Conservation (phyloP, 2,329 filamentous ascomycete genomes). For the Colletotrichum tabaci region DNA sequence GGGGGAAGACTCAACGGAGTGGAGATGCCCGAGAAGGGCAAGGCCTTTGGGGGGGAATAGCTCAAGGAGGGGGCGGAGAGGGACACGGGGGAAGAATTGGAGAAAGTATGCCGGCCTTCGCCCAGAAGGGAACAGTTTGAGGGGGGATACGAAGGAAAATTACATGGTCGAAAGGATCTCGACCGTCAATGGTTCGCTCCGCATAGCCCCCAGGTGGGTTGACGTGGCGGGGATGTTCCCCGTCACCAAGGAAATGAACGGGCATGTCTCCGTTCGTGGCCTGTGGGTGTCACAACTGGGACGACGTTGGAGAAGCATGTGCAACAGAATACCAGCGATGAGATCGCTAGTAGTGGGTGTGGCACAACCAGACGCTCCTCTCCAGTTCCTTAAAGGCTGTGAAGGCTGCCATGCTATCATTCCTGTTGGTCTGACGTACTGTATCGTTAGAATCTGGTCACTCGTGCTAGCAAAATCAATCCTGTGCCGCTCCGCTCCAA, state of each 20-base stretch:
- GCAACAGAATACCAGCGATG: background rate
- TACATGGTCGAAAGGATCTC: background rate
- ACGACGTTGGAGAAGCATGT: background rate
- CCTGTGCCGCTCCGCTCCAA: slow-evolving; percentile 34
- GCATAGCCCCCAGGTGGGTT: slow-evolving; percentile 11
- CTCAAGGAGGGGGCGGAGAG: background rate
- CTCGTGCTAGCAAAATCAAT: slow-evolving; percentile 5
- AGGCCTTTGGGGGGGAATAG: no score
- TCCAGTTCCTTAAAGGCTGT: no score
- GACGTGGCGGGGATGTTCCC: slow-evolving; percentile 1
- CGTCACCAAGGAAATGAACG: slow-evolving; percentile 19
- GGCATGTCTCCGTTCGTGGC: slow-evolving; percentile 21
- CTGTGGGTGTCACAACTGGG: background rate
- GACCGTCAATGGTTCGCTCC: slow-evolving; percentile 12
- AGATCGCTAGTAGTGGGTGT: background rate
- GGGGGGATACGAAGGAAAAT: background rate
- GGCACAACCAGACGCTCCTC: background rate
- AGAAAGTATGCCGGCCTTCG: slow-evolving; percentile 21
- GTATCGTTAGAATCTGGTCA: background rate
- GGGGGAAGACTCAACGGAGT: slow-evolving; percentile 26
- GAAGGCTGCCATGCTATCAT: background rate
- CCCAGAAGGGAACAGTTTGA: background rate
- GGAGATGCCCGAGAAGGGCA: slow-evolving; percentile 4
- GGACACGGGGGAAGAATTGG: slow-evolving; percentile 27
- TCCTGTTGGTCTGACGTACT: background rate